Percentiles rank a stretch among this genome's conserved stretches.
Conservation (phyloP, 1,139 yeast genomes). For the Suzukiozyma palmioleophila region DNA sequence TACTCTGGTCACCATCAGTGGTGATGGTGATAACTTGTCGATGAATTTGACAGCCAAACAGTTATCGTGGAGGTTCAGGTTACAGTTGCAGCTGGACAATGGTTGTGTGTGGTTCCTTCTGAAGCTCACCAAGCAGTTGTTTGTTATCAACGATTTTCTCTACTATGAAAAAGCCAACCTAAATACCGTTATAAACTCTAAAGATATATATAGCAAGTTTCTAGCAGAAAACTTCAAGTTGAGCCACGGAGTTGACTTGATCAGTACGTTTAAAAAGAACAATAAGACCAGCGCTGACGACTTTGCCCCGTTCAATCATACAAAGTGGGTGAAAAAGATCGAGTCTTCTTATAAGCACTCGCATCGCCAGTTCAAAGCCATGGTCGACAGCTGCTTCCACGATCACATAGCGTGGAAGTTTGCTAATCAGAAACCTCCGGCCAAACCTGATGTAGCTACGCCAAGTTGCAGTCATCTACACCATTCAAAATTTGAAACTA, state of each 20-base stretch:
- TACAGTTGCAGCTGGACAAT: conserved; percentile 9
- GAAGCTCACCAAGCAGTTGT: conserved; percentile 20
- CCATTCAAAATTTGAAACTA: too few species aligned
- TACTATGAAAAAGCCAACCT: conserved; percentile 18
- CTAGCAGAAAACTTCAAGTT: conserved; percentile 34
- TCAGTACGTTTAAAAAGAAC: conserved; percentile 23
- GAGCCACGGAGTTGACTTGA: conserved; percentile 32
- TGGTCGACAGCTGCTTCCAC: not conserved
- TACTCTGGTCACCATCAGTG: conserved; percentile 1
- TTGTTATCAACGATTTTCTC: conserved; percentile 19
- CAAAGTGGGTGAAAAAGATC: conserved; percentile 13
- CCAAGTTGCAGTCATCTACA: not conserved
- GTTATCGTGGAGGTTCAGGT: conserved; percentile 21
- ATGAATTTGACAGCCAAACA: conserved; percentile 6
- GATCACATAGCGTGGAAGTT: conserved; percentile 8
- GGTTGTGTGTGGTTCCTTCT: conserved; percentile 16
- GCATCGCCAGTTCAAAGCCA: not conserved
- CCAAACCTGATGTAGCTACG: not conserved
- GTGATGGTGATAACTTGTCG: not conserved
- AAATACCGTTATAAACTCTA: conserved; percentile 19
- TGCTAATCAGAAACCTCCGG: conserved; percentile 4
- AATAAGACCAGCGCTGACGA: conserved; percentile 11
- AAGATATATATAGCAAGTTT: conserved; percentile 33
- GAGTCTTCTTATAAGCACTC: conserved; percentile 5
- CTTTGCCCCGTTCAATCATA: conserved; percentile 15